Evolutionary conservation across 805 yeast genomes (phyloP).

Genomic region (Groenewaldozyma salmanticensis): DNA sequence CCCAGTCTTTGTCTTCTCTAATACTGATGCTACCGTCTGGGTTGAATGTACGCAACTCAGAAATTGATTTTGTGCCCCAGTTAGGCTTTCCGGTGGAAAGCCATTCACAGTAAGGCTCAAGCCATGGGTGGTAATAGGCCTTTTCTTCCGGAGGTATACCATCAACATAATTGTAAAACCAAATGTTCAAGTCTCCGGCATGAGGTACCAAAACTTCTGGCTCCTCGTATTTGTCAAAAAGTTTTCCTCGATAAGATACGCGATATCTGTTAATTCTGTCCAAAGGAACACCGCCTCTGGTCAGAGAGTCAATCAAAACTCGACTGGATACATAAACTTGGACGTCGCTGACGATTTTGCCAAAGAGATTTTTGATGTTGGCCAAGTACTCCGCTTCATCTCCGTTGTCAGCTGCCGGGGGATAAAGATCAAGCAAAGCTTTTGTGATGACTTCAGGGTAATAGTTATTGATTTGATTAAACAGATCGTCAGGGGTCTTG

Average conservation of each 20-base stretch:
- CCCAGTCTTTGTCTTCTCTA: conserved; percentile 3
- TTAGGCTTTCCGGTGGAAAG: not conserved
- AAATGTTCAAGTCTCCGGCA: conserved; percentile 8
- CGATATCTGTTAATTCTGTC: conserved; percentile 6
- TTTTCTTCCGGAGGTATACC: conserved; percentile 4
- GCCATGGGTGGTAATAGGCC: conserved; percentile 3
- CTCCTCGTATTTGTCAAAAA: conserved; percentile 1
- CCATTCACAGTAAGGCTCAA: conserved; percentile 3
- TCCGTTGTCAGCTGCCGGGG: not conserved
- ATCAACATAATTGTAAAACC: conserved; percentile 7
- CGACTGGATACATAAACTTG: conserved; percentile 8
- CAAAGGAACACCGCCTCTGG: conserved; percentile 6
- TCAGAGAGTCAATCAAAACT: conserved; percentile 5
- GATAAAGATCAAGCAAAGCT: conserved; percentile 2
- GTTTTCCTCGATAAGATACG: conserved; percentile 4
- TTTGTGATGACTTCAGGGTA: conserved; percentile 3
- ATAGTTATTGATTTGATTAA: not conserved
- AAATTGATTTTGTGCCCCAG: not conserved
- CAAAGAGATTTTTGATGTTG: conserved; percentile 7
- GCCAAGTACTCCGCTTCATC: not conserved
- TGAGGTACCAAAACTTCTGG: conserved; percentile 8
- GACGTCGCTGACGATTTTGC: conserved; percentile 4
- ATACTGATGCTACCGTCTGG: conserved; percentile 1
- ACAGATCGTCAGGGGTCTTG: not conserved
- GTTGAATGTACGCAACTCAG: conserved; percentile 1